Conservation (phyloP, 495 filamentous ascomycete species). For the Talaromyces liani region DNA sequence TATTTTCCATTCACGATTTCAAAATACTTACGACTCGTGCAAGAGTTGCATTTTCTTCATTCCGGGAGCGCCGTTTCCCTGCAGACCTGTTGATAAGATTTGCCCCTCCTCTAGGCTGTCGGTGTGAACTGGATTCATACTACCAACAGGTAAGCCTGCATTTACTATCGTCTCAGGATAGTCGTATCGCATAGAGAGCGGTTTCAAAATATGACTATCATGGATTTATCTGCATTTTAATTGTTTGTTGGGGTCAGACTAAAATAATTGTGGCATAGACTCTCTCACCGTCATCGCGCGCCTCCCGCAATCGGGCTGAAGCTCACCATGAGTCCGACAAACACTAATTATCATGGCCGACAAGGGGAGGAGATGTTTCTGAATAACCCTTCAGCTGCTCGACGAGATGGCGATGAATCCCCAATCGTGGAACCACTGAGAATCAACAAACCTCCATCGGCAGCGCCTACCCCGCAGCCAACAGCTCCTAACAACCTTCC, state of each 20-base stretch:
- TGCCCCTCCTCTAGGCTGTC: not conserved
- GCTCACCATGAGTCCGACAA: conserved; percentile 27
- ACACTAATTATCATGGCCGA: conserved; percentile 42
- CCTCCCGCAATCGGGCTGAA: conserved; percentile 4
- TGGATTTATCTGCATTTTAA: not conserved
- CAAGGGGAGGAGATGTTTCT: conserved; percentile 75
- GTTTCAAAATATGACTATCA: not conserved
- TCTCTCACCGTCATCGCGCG: conserved; percentile 4
- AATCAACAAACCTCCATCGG: conserved; percentile 67
- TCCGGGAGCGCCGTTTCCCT: conserved; percentile 8
- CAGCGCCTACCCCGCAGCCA: conserved; percentile 39
- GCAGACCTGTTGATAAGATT: not conserved
- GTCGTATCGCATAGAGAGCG: not conserved
- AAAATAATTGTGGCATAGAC: conserved; percentile 5
- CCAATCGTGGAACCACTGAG: conserved; percentile 78
- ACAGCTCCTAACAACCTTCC: conserved; percentile 45
- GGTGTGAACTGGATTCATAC: not conserved
- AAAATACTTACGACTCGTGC: not conserved
- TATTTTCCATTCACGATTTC: not conserved
- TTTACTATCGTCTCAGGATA: not conserved
- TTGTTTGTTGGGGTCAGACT: not conserved
- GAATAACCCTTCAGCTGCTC: conserved; percentile 22
- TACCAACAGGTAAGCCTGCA: not conserved
- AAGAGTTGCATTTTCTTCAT: conserved; percentile 3
- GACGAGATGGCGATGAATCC: conserved; percentile 48